Conservation (phyloP, 441 rosid genomes). For the Gossypium aridum region DNA sequence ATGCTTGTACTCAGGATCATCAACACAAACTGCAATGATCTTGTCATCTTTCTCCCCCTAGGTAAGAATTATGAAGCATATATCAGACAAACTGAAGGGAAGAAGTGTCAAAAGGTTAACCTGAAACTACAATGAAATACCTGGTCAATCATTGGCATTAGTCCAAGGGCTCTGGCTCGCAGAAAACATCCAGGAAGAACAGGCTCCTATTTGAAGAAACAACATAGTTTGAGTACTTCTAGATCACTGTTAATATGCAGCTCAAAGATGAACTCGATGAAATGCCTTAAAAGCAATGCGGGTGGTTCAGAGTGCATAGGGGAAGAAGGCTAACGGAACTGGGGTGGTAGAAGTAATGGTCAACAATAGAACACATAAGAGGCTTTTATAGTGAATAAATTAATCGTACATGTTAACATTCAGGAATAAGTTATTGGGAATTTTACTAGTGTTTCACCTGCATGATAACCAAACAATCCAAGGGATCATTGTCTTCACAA, state of each 20-base stretch:
- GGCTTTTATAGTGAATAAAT: background rate
- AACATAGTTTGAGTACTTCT: slow-evolving; percentile 3
- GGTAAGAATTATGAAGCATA: background rate
- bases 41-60: slow-evolving; percentile 98
- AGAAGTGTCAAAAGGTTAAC: background rate
- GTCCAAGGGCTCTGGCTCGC: slow-evolving; percentile 91
- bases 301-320: background rate
- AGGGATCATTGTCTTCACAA: slow-evolving; percentile 93
- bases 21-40: slow-evolving; percentile 94
- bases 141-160: slow-evolving; percentile 99
- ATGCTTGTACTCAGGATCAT: slow-evolving; percentile 95
- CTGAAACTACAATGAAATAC: slow-evolving; percentile 23
- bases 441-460: slow-evolving; percentile 40
- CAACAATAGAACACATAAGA: background rate
- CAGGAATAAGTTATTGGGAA: background rate
- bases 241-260: background rate
- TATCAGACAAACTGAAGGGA: background rate
- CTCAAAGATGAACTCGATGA: background rate
- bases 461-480: slow-evolving; percentile 89
- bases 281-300: background rate
- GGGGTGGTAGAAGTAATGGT: background rate
- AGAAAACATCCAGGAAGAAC: slow-evolving; percentile 94
- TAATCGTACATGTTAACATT: background rate
- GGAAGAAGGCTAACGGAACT: background rate
- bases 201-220: slow-evolving; percentile 55